Evolutionary conservation across 164 flowering plant genomes (phyloP).

Genomic region (Pachysandra terminalis): DNA sequence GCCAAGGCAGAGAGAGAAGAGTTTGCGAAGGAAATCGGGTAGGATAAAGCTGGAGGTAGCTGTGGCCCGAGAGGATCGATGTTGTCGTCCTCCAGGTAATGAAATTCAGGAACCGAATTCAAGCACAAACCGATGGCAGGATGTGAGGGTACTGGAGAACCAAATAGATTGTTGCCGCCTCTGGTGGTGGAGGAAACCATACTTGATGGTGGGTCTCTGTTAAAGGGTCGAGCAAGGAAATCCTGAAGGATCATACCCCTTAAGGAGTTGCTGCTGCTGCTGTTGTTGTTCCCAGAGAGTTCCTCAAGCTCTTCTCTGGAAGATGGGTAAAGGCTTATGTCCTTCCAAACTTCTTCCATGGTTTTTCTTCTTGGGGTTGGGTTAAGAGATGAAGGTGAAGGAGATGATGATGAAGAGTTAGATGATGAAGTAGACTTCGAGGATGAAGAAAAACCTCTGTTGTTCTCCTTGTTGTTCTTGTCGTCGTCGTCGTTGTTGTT

Average conservation of each 20-base stretch:
- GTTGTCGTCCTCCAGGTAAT: conserved; percentile 16
- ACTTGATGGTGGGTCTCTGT: conserved; percentile 16
- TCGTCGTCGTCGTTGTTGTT: too few species aligned
- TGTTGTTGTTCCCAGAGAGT: conserved; percentile 2
- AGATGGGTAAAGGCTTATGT: conserved; percentile 28
- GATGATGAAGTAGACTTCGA: conserved; percentile 5
- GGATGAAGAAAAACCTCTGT: conserved; percentile 7
- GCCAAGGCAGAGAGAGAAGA: conserved; percentile 24
- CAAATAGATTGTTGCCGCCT: neutral
- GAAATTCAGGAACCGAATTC: conserved; percentile 29
- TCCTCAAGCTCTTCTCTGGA: conserved; percentile 2
- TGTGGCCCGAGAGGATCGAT: conserved; percentile 1
- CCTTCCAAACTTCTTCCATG: conserved; percentile 71
- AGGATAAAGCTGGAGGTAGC: too few species aligned
- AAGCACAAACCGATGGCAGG: conserved; percentile 24
- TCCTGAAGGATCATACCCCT: conserved; percentile 26
- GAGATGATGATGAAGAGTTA: conserved; percentile 5
- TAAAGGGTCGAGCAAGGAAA: conserved; percentile 30
- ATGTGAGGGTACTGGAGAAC: conserved; percentile 11
- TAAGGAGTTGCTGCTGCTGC: too few species aligned
- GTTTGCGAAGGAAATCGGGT: conserved; percentile 9
- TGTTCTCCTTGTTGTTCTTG: neutral
- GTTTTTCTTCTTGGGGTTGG: conserved; percentile 23
- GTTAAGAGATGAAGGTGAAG: neutral
- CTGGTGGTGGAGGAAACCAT: neutral